Conservation (phyloP, 2,329 filamentous ascomycete genomes). For the Aspergillus quadricinctus region DNA sequence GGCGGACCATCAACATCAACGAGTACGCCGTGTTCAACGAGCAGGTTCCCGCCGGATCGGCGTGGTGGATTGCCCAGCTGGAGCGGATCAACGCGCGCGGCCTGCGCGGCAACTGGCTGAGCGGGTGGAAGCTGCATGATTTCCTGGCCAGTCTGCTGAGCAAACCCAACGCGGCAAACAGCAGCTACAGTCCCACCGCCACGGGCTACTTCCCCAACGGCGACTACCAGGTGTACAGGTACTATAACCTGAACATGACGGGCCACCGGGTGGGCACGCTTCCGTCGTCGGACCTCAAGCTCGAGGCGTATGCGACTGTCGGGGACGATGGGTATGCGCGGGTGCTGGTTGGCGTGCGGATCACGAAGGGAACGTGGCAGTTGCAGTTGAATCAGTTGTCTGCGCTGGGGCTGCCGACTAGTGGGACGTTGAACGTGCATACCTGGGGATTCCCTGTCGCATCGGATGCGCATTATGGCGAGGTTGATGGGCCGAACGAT, state of each 20-base stretch:
- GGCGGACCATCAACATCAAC: slow-evolving; percentile 44
- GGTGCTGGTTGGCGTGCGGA: slow-evolving; percentile 34
- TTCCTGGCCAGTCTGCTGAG: slow-evolving; percentile 41
- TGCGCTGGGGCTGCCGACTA: slow-evolving; percentile 29
- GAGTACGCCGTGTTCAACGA: slow-evolving; percentile 44
- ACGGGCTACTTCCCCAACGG: slow-evolving; percentile 39
- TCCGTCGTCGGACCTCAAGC: slow-evolving; percentile 29
- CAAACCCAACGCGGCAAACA: slow-evolving; percentile 23
- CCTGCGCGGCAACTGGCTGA: slow-evolving; percentile 46
- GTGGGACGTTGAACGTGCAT: slow-evolving; percentile 31
- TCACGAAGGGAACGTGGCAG: slow-evolving; percentile 30
- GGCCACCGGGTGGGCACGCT: slow-evolving; percentile 37
- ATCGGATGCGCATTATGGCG: slow-evolving; percentile 19
- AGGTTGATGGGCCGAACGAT: slow-evolving; percentile 28
- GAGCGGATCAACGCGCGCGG: slow-evolving; percentile 36
- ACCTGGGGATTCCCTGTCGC: slow-evolving; percentile 21
- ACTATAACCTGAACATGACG: slow-evolving; percentile 45
- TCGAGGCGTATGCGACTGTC: slow-evolving; percentile 40
- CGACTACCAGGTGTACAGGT: slow-evolving; percentile 47
- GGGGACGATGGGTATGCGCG: slow-evolving; percentile 25
- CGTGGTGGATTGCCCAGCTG: slow-evolving; percentile 46
- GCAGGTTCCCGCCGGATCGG: slow-evolving; percentile 40
- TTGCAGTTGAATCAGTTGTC: slow-evolving; percentile 31
- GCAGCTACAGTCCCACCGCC: slow-evolving; percentile 20
- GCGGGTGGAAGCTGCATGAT: slow-evolving; percentile 41